Conservation (phyloP, 1,284 basidiomycete genomes). For the Melampsora americana region DNA sequence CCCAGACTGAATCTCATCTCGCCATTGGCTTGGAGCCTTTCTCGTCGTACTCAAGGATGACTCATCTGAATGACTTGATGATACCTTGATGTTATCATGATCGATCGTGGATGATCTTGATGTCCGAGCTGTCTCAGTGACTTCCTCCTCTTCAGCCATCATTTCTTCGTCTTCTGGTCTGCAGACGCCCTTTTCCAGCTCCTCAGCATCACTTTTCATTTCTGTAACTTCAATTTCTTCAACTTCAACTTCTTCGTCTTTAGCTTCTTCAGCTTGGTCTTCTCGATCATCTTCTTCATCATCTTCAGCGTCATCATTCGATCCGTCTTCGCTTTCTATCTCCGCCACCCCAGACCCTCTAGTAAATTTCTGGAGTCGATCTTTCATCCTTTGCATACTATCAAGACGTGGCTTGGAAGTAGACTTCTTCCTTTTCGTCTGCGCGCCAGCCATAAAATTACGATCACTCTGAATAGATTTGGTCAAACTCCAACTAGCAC, state of each 20-base stretch:
- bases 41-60: background rate
- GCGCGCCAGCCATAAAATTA: background rate
- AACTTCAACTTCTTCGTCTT: constrained; percentile 7
- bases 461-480: background rate
- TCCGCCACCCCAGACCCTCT: constrained; percentile 2
- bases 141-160: background rate
- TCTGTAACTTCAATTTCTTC: background rate
- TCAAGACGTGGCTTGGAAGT: background rate
- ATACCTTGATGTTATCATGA: background rate
- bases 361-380: constrained; percentile 1
- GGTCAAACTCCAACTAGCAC: constrained; percentile 37
- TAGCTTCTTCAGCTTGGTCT: background rate
- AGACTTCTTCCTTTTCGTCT: background rate
- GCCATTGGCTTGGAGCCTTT: background rate
- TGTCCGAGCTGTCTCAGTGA: background rate
- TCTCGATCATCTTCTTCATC: constrained; percentile 25
- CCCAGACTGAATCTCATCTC: background rate
- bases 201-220: background rate
- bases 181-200: background rate
- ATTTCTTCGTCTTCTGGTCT: background rate
- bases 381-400: constrained; percentile 7
- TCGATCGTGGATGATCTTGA: constrained; percentile 8
- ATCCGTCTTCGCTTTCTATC: constrained; percentile 21
- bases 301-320: background rate
- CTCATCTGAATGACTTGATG: background rate